Percentiles rank a stretch among this genome's conserved stretches.
phyloP scores from a whole-genome alignment of 208 protist species.

The Lotmaria passim region DNA sequence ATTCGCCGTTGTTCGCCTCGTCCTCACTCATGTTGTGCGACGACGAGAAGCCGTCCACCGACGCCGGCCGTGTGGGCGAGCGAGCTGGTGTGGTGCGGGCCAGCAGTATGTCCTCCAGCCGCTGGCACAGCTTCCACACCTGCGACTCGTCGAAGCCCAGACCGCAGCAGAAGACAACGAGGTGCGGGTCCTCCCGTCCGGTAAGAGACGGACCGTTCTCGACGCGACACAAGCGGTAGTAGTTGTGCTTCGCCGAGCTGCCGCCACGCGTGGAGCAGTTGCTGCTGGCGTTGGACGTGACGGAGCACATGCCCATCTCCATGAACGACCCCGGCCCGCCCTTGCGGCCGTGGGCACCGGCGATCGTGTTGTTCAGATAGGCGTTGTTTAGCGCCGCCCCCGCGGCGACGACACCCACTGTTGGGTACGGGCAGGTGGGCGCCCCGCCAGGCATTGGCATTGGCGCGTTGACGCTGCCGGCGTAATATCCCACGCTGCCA shows the following conservation, averaged over 20 bases:
- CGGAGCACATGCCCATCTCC: constrained; percentile 17
- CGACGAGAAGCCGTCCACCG: constrained; percentile 5
- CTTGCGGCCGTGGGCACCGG: background rate
- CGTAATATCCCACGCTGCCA: background rate
- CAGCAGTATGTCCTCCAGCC: constrained; percentile 57
- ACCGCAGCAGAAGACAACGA: constrained; percentile 66
- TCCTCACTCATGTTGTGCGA: constrained; percentile 16
- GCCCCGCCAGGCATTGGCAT: background rate
- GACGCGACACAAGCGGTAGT: constrained; percentile 43
- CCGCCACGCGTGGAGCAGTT: constrained; percentile 9
- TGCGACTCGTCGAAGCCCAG: constrained; percentile 56
- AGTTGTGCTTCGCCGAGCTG: constrained; percentile 35
- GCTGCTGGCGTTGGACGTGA: constrained; percentile 28
- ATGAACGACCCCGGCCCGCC: constrained; percentile 1
- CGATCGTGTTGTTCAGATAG: background rate
- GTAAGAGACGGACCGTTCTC: constrained; percentile 36
- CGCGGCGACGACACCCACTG: background rate
- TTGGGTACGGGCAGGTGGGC: constrained; percentile 5
- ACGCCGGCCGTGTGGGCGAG: constrained; percentile 6
- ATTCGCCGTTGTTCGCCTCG: constrained; percentile 10
- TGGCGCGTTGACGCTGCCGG: background rate
- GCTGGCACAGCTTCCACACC: constrained; percentile 48
- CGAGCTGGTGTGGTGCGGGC: constrained; percentile 5
- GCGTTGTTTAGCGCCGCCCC: constrained; percentile 19
- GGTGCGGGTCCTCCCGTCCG: constrained; percentile 43